phyloP scores from a whole-genome alignment of 2,329 filamentous ascomycete species.

The Colletotrichum gloeosporioides region DNA sequence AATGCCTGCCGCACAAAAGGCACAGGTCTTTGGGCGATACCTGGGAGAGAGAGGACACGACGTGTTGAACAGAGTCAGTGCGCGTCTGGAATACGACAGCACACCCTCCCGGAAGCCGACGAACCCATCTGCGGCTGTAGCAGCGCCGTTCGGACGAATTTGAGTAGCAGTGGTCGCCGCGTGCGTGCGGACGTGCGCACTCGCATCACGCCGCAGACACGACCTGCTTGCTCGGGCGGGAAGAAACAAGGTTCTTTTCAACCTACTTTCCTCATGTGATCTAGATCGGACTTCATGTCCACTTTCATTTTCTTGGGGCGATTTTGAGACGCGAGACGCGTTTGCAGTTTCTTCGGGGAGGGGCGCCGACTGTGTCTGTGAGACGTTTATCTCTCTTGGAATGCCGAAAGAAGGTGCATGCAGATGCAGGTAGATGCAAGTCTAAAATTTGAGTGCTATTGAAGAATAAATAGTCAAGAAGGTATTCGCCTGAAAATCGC shows the following conservation, averaged over 20 bases:
- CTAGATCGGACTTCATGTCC: background rate
- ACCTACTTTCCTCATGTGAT: background rate
- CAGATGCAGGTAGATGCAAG: background rate
- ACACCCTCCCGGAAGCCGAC: background rate
- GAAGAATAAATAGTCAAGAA: background rate
- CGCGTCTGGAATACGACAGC: background rate
- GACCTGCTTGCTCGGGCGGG: conserved; percentile 7
- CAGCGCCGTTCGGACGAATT: conserved; percentile 6
- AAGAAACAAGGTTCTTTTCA: background rate
- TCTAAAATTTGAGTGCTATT: background rate
- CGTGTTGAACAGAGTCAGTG: conserved; percentile 6
- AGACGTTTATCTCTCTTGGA: background rate
- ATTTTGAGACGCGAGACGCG: background rate
- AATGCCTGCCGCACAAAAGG: conserved; percentile 31
- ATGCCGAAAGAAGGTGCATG: background rate
- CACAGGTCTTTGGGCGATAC: conserved; percentile 27
- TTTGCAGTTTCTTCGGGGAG: background rate
- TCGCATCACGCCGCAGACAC: background rate
- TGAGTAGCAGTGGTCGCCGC: background rate
- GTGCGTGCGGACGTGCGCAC: background rate
- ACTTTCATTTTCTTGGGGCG: background rate
- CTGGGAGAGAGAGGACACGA: conserved; percentile 18
- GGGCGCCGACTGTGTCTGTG: background rate
- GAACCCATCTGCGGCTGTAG: background rate
- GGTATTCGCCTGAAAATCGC: background rate